phyloP scores from a whole-genome alignment of 2,329 filamentous ascomycete genomes.

The Metarhizium robertsii region DNA sequence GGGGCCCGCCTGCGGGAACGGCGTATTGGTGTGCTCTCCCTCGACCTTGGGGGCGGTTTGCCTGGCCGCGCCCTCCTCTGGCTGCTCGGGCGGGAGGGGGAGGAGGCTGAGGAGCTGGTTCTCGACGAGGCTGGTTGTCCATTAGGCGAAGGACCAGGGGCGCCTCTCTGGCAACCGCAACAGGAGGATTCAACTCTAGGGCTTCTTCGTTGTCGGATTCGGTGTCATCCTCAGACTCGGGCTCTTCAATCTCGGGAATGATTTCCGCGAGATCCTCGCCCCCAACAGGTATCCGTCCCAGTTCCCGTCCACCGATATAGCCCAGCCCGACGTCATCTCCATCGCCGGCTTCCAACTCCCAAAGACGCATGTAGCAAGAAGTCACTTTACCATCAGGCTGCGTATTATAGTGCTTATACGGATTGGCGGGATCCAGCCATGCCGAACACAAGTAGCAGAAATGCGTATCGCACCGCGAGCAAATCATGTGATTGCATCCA shows the following conservation, averaged over 20 bases:
- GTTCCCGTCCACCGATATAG: conserved; percentile 29
- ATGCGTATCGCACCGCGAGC: conserved; percentile 79
- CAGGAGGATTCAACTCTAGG: conserved; percentile 20
- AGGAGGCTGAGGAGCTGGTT: conserved; percentile 3
- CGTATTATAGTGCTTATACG: conserved; percentile 82
- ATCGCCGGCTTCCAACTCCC: conserved; percentile 83
- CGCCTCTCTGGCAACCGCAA: conserved; percentile 44
- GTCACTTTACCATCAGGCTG: conserved; percentile 40
- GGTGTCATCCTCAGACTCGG: conserved; percentile 10
- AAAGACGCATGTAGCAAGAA: conserved; percentile 74
- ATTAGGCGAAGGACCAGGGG: conserved; percentile 47
- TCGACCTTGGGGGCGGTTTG: not conserved
- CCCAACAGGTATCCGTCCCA: conserved; percentile 1
- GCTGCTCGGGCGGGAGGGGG: not conserved
- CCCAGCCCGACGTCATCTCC: conserved; percentile 41
- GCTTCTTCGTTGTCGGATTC: conserved; percentile 15
- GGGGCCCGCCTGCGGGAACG: not conserved
- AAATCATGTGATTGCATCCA: conserved; percentile 96
- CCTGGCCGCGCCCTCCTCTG: not conserved
- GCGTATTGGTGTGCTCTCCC: not conserved
- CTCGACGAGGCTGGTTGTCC: conserved; percentile 24
- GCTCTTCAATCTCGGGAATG: conserved; percentile 11
- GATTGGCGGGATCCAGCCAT: conserved; percentile 75
- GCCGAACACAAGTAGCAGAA: conserved; percentile 91
- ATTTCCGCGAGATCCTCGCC: not conserved